phyloP scores from a whole-genome alignment of 306 rosid genomes.

The Calophaca sinica region DNA sequence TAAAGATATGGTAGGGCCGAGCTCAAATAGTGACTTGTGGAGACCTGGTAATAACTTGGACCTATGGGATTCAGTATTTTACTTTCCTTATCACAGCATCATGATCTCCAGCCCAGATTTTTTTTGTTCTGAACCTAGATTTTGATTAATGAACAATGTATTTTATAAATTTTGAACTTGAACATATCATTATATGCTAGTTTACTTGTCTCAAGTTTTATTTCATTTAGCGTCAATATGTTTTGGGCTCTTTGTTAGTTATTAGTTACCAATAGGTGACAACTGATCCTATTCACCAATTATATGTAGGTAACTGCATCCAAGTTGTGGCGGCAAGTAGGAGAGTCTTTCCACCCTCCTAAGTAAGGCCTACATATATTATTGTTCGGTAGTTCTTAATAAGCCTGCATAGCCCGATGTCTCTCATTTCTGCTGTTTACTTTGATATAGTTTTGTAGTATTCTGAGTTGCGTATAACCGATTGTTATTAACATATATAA shows the following conservation, averaged over 20 bases:
- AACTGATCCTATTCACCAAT: conserved; percentile 38
- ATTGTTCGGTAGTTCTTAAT: conserved; percentile 35
- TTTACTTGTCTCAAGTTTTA: conserved; percentile 34
- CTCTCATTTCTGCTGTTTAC: conserved; percentile 34
- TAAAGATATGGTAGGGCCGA: conserved; percentile 5
- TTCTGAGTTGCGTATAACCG: conserved; percentile 20
- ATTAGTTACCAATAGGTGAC: conserved; percentile 19
- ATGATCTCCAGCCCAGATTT: neutral
- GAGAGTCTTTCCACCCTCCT: conserved; percentile 93
- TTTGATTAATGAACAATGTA: neutral
- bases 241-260: conserved; percentile 27
- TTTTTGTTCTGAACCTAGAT: conserved; percentile 10
- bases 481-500: neutral
- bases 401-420: conserved; percentile 23
- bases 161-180: conserved; percentile 11
- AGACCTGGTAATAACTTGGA: conserved; percentile 19
- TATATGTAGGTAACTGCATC: conserved; percentile 73
- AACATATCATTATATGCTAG: conserved; percentile 11
- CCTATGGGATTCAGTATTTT: conserved; percentile 18
- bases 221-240: conserved; percentile 10
- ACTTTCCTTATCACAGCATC: neutral
- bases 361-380: conserved; percentile 59
- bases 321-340: conserved; percentile 93
- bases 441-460: neutral
- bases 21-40: conserved; percentile 21